These are phyloP conservation scores for Entophlyctis helioformis DNA, from an alignment of 192 early-diverging fungal genomes.

Conservation along the genomic window DNA sequence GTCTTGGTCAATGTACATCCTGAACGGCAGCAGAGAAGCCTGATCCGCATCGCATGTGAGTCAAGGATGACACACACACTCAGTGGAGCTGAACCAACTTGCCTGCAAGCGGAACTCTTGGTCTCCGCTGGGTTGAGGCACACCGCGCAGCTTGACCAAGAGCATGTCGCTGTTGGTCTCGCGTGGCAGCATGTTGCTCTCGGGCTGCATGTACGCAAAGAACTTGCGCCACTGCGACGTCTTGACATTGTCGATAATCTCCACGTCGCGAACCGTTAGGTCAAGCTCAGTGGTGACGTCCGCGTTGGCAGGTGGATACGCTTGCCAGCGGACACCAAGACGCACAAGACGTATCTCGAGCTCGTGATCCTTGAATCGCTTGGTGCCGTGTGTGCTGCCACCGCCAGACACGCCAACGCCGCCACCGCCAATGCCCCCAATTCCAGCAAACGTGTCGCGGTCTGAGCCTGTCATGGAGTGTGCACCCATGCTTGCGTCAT, in stretches of 20 bases:
- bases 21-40: conserved; percentile 61
- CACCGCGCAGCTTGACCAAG: conserved; percentile 35
- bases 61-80: background rate
- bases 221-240: conserved; percentile 72
- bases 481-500: too few species aligned
- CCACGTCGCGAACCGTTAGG: conserved; percentile 52
- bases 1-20: conserved; percentile 90
- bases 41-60: conserved; percentile 4
- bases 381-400: too few species aligned
- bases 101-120: conserved; percentile 54
- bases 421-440: too few species aligned
- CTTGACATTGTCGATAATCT: conserved; percentile 65
- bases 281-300: too few species aligned
- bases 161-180: conserved; percentile 58
- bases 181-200: conserved; percentile 36
- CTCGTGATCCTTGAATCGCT: too few species aligned
- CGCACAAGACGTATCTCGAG: too few species aligned
- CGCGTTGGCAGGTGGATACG: too few species aligned
- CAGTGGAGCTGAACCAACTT: background rate
- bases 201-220: conserved; percentile 49
- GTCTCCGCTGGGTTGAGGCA: conserved; percentile 26
- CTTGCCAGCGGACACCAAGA: too few species aligned
- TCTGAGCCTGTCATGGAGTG: too few species aligned
- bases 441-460: too few species aligned
- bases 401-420: too few species aligned